Conservation (phyloP, 805 yeast species). For the Candida namnaoensis region DNA sequence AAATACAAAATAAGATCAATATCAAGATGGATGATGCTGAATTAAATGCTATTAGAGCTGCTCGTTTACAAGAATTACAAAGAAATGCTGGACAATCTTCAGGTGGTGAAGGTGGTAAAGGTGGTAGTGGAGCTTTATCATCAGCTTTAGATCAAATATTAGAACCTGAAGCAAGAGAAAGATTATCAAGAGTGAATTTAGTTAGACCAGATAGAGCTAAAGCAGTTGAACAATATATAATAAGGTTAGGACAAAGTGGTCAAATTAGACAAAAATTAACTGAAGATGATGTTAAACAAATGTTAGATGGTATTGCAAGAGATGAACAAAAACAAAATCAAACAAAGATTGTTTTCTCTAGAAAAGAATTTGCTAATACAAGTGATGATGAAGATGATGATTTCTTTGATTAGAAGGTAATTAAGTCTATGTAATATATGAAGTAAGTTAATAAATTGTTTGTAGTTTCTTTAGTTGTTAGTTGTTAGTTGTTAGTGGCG, state of each 20-base stretch:
- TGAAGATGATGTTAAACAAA: constrained; percentile 76
- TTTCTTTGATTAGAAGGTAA: constrained; percentile 30
- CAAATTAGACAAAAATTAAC: constrained; percentile 64
- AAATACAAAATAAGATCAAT: no score
- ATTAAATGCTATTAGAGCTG: constrained; percentile 83
- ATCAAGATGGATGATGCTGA: constrained; percentile 74
- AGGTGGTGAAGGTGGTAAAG: constrained; percentile 6
- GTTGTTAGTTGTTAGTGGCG: no score
- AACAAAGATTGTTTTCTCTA: constrained; percentile 44
- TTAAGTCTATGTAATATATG: not conserved
- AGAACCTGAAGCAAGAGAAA: constrained; percentile 78
- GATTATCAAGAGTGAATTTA: constrained; percentile 76
- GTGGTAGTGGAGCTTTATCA: not conserved
- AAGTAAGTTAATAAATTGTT: no score
- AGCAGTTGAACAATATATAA: constrained; percentile 75
- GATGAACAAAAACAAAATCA: constrained; percentile 57
- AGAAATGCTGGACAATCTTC: constrained; percentile 30
- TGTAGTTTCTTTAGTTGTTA: no score
- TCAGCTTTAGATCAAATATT: constrained; percentile 54
- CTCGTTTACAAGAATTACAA: constrained; percentile 83
- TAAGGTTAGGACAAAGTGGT: constrained; percentile 68
- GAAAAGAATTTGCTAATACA: constrained; percentile 11
- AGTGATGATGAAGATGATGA: constrained; percentile 29
- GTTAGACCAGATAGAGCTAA: constrained; percentile 89
- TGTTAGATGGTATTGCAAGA: constrained; percentile 74